Evolutionary conservation across 345 rosid species (phyloP), one percentile per base, ranked within the genome.

Genomic region (Populus deltoides): DNA sequence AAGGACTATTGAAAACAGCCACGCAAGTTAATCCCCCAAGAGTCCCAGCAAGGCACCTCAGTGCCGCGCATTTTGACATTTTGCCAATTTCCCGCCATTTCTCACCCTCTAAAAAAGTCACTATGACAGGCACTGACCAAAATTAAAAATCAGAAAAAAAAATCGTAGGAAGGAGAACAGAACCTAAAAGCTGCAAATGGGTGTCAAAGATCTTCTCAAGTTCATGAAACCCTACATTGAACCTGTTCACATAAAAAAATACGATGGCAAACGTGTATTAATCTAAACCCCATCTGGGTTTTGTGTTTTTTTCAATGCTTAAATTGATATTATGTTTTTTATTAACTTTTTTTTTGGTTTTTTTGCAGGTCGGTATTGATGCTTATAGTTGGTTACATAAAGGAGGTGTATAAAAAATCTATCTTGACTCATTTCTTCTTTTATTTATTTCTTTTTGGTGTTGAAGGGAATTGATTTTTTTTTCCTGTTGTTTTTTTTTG

Each of bases 361-460:
- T 29, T 77, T 77, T 72, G 8, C 91, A 94, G 97, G 97, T 94
- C 82, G 98, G 98, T 63, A 89, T 94, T 77, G 98, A 93, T 88
- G 98, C 97, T 15, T 94, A 92, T 87, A 91, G 91, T 75, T 94
- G 97, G 97, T 88, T 92, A 62, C 97, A 93, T 84, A 93, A 93
- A 89, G 98, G 98, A 93, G 98, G 97, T 92, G 78, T 1, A 18
- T n/a, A 36, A 24, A 62, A 78, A 47, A 8, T n/a, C 20, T 47
- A 71, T 66, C 27, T 5, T 7, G 0, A 17, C 24, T 27, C 39
- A 35, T 66, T n/a, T 5, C 24, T 66, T 17, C 0, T 7, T 66
- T 20, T 5, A 38, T 8, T 62, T 15, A 15, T 70, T 33, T 69
- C 4, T 71, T 39, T 69, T 51, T 25, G 39, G 13, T 4, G 39